These are phyloP conservation scores for Trichoderma asperelloides DNA, from an alignment of 495 filamentous ascomycete genomes.

Conservation along the genomic window DNA sequence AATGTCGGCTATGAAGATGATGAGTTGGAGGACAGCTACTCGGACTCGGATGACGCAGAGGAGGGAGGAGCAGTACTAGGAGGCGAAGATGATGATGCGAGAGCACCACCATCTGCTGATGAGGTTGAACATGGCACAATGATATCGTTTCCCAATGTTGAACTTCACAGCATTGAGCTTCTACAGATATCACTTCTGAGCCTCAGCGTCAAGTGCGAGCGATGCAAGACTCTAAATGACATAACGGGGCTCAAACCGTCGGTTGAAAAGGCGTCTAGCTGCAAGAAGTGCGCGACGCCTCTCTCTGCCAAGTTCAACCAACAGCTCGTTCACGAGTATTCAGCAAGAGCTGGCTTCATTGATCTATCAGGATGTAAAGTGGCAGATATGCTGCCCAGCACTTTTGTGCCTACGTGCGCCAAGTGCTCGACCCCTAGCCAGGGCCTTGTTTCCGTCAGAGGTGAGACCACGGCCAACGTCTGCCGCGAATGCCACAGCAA, in stretches of 20 bases:
- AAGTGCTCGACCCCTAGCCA: slow-evolving; percentile 65
- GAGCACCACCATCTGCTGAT: slow-evolving; percentile 17
- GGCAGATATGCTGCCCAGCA: slow-evolving; percentile 68
- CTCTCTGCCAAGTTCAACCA: slow-evolving; percentile 62
- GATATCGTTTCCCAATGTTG: slow-evolving; percentile 73
- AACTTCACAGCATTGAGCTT: slow-evolving; percentile 74
- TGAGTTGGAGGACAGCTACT: slow-evolving; percentile 35
- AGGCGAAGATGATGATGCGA: slow-evolving; percentile 33
- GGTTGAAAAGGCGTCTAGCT: slow-evolving; percentile 37
- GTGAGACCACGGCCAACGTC: slow-evolving; percentile 65
- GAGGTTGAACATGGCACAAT: slow-evolving; percentile 56
- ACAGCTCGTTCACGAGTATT: slow-evolving; percentile 69
- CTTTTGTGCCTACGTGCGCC: slow-evolving; percentile 74
- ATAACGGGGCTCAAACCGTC: slow-evolving; percentile 52
- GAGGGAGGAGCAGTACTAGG: slow-evolving; percentile 27
- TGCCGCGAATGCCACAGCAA: slow-evolving; percentile 77
- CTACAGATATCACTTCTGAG: slow-evolving; percentile 62
- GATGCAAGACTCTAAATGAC: slow-evolving; percentile 73
- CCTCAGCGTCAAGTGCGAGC: slow-evolving; percentile 70
- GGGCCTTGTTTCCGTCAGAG: slow-evolving; percentile 62
- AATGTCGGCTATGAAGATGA: slow-evolving; percentile 34
- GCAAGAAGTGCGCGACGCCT: slow-evolving; percentile 67
- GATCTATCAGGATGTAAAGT: slow-evolving; percentile 73
- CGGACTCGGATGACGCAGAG: slow-evolving; percentile 30
- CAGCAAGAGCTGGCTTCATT: slow-evolving; percentile 71